Evolutionary conservation across 2,329 filamentous ascomycete genomes (phyloP).

Genomic region (Reticulascus tulasneorum): DNA sequence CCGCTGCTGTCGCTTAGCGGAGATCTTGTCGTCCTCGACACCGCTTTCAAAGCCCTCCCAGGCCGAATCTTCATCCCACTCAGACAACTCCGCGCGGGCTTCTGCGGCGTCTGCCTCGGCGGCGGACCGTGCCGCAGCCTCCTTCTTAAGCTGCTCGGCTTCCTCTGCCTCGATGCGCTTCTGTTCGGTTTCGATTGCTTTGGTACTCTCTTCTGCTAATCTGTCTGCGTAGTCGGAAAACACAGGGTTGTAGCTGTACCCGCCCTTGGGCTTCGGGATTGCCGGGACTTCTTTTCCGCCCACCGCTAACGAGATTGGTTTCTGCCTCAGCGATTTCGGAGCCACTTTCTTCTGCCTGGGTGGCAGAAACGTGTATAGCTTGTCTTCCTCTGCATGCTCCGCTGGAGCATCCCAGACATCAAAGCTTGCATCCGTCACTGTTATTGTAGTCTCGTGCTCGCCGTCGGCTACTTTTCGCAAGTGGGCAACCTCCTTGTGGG

Average conservation of each 20-base stretch:
- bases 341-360: slow-evolving; percentile 63
- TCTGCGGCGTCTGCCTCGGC: slow-evolving; percentile 73
- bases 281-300: slow-evolving; percentile 76
- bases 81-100: slow-evolving; percentile 58
- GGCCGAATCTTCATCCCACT: slow-evolving; percentile 83
- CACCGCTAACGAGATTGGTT: slow-evolving; percentile 77
- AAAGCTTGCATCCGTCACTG: slow-evolving; percentile 60
- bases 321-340: slow-evolving; percentile 70
- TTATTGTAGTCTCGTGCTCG: slow-evolving; percentile 50
- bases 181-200: slow-evolving; percentile 74
- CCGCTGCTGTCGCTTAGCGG: slow-evolving; percentile 67
- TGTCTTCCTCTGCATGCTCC: slow-evolving; percentile 33
- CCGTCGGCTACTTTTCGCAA: slow-evolving; percentile 78
- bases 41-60: slow-evolving; percentile 91
- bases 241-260: slow-evolving; percentile 87
- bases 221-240: slow-evolving; percentile 83
- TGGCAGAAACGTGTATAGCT: slow-evolving; percentile 57
- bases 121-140: slow-evolving; percentile 65
- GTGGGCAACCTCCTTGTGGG: slow-evolving; percentile 76
- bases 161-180: slow-evolving; percentile 65
- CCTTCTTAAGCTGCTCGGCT: slow-evolving; percentile 62
- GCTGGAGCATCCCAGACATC: slow-evolving; percentile 70
- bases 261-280: slow-evolving; percentile 73
- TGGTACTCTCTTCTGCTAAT: slow-evolving; percentile 69
- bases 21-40: slow-evolving; percentile 54